These are phyloP conservation scores for Suillus placidus DNA, from an alignment of 768 basidiomycete species.

Conservation along the genomic window DNA sequence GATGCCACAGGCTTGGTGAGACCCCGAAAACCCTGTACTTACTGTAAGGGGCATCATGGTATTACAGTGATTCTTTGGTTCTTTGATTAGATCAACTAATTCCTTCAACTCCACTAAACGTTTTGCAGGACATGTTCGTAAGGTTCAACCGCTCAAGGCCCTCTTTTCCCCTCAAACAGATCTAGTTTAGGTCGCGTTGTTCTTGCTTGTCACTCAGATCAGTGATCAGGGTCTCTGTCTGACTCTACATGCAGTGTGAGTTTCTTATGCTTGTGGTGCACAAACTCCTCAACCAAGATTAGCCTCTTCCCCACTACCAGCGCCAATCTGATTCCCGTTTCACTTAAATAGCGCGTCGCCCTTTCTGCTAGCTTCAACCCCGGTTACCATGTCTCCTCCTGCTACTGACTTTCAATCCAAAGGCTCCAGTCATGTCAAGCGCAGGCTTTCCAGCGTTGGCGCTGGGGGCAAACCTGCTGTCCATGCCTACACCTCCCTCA, in stretches of 20 bases:
- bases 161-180: slow-evolving; percentile 9
- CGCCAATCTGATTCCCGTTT: slow-evolving; percentile 5
- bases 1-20: slow-evolving; percentile 2
- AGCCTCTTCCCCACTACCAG: slow-evolving; percentile 14
- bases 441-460: slow-evolving; percentile 63
- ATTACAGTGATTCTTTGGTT: neutral
- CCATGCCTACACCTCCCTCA: slow-evolving; percentile 62
- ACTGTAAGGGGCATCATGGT: neutral
- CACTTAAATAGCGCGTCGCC: slow-evolving; percentile 37
- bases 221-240: slow-evolving; percentile 30
- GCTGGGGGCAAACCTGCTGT: slow-evolving; percentile 54
- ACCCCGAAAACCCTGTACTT: slow-evolving; percentile 31
- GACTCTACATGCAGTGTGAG: slow-evolving; percentile 7
- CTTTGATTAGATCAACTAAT: slow-evolving; percentile 10
- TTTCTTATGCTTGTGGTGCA: slow-evolving; percentile 12
- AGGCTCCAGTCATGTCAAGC: slow-evolving; percentile 60
- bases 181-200: neutral
- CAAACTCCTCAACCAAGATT: slow-evolving; percentile 13
- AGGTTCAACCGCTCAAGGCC: slow-evolving; percentile 13
- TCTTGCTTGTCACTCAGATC: slow-evolving; percentile 7
- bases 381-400: slow-evolving; percentile 51
- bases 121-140: neutral
- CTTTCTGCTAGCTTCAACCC: slow-evolving; percentile 22
- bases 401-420: slow-evolving; percentile 59
- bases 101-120: neutral